Conservation (phyloP, 345 rosid genomes). For the Dipteronia sinensis region DNA sequence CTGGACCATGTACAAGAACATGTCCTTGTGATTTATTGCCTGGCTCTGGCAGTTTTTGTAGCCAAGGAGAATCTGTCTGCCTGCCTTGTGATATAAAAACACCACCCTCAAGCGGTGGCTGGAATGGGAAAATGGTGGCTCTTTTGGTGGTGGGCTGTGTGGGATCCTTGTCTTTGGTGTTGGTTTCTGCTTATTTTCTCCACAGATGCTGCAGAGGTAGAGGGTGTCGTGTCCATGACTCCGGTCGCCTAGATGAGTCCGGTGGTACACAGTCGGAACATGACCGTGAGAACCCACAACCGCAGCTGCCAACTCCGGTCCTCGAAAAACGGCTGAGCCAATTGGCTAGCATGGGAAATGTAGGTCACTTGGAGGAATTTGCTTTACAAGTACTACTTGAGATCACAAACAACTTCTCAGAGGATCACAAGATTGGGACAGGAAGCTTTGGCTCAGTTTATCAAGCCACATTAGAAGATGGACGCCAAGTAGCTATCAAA, state of each 20-base stretch:
- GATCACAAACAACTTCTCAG: conserved; percentile 66
- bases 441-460: conserved; percentile 89
- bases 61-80: conserved; percentile 31
- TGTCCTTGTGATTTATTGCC: conserved; percentile 39
- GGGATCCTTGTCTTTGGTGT: conserved; percentile 47
- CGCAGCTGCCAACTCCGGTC: conserved; percentile 14
- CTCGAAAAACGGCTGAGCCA: conserved; percentile 65
- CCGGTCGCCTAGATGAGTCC: conserved; percentile 57
- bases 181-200: conserved; percentile 42
- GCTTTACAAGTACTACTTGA: conserved; percentile 42
- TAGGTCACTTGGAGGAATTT: conserved; percentile 60
- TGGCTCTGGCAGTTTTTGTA: conserved; percentile 36
- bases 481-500: conserved; percentile 73
- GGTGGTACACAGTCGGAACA: conserved; percentile 11
- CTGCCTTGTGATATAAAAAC: background rate
- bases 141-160: conserved; percentile 64
- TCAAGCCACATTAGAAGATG: conserved; percentile 52
- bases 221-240: conserved; percentile 67
- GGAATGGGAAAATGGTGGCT: conserved; percentile 46
- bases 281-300: background rate
- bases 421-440: conserved; percentile 54
- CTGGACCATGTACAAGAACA: conserved; percentile 52
- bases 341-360: conserved; percentile 62
- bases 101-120: conserved; percentile 21
- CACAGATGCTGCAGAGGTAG: conserved; percentile 45